Evolutionary conservation across 2,329 filamentous ascomycete genomes (phyloP).

Genomic region (Teratosphaeria zuluensis): DNA sequence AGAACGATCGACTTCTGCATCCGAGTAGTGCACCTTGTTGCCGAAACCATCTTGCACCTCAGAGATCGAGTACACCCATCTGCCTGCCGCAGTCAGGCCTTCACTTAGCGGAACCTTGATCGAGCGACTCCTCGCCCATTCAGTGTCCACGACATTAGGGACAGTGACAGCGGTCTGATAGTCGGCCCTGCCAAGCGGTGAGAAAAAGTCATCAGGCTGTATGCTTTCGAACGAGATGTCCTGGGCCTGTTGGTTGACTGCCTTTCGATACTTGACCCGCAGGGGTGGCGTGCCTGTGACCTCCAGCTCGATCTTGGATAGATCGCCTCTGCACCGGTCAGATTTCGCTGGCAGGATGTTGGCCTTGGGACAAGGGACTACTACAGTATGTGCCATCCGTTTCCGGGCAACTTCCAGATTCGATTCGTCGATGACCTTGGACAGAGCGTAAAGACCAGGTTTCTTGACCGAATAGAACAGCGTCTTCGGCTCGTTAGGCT

Average conservation of each 20-base stretch:
- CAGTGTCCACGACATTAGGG: conserved; percentile 54
- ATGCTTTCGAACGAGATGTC: conserved; percentile 88
- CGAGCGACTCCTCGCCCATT: conserved; percentile 69
- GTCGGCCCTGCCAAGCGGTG: conserved; percentile 58
- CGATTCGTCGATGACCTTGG: conserved; percentile 81
- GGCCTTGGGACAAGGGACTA: conserved; percentile 78
- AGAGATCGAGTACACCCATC: conserved; percentile 84
- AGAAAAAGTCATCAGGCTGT: conserved; percentile 76
- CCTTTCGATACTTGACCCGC: conserved; percentile 84
- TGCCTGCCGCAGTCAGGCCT: conserved; percentile 66
- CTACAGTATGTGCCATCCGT: conserved; percentile 69
- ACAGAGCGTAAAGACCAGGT: conserved; percentile 75
- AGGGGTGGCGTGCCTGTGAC: conserved; percentile 84
- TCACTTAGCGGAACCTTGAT: conserved; percentile 83
- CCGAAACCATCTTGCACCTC: conserved; percentile 87
- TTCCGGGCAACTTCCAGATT: conserved; percentile 58
- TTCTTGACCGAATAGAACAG: conserved; percentile 72
- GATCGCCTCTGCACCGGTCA: conserved; percentile 72
- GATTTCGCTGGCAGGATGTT: conserved; percentile 55
- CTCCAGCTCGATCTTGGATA: conserved; percentile 75
- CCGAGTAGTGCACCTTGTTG: conserved; percentile 69
- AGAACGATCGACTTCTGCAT: conserved; percentile 57
- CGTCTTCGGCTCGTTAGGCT: conserved; percentile 28
- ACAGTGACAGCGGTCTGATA: conserved; percentile 44
- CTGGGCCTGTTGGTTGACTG: conserved; percentile 71